These are phyloP conservation scores for Ophiostoma tasmaniense DNA, from an alignment of 2,329 filamentous ascomycete genomes.

Conservation along the genomic window DNA sequence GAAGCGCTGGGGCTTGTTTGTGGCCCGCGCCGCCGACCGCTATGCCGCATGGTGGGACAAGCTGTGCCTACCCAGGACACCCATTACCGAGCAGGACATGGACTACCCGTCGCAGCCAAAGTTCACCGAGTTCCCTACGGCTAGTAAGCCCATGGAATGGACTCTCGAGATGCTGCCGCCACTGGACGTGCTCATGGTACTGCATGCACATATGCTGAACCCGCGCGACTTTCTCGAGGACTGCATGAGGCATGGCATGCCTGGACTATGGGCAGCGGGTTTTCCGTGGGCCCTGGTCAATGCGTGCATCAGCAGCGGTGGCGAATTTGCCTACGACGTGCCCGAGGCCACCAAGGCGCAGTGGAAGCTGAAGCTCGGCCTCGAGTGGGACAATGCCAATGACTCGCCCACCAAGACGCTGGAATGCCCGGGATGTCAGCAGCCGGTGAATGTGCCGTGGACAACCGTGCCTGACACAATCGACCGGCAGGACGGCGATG, in stretches of 20 bases:
- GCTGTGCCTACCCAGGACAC: conserved; percentile 22
- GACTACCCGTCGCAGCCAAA: conserved; percentile 13
- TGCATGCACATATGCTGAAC: conserved; percentile 73
- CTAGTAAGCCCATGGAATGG: neutral
- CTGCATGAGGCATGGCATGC: conserved; percentile 49
- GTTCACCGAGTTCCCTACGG: conserved; percentile 30
- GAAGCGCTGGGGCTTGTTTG: conserved; percentile 65
- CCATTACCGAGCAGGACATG: conserved; percentile 33
- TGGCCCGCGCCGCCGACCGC: conserved; percentile 58
- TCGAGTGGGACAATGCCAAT: conserved; percentile 51
- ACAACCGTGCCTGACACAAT: conserved; percentile 35
- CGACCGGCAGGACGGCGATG: neutral
- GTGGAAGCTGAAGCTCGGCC: conserved; percentile 43
- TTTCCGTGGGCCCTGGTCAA: conserved; percentile 59
- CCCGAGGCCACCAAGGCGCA: conserved; percentile 33
- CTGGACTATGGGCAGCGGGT: conserved; percentile 50
- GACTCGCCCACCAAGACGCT: conserved; percentile 42
- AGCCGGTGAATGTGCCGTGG: conserved; percentile 45
- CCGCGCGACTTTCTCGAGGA: conserved; percentile 68
- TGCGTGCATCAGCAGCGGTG: conserved; percentile 43
- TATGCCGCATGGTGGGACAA: conserved; percentile 59
- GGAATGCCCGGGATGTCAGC: conserved; percentile 47
- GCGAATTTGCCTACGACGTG: conserved; percentile 47
- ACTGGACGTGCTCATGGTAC: conserved; percentile 66
- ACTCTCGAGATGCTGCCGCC: conserved; percentile 16